Conservation (phyloP, 2,329 filamentous ascomycete species). For the Biscogniauxia sp. region DNA sequence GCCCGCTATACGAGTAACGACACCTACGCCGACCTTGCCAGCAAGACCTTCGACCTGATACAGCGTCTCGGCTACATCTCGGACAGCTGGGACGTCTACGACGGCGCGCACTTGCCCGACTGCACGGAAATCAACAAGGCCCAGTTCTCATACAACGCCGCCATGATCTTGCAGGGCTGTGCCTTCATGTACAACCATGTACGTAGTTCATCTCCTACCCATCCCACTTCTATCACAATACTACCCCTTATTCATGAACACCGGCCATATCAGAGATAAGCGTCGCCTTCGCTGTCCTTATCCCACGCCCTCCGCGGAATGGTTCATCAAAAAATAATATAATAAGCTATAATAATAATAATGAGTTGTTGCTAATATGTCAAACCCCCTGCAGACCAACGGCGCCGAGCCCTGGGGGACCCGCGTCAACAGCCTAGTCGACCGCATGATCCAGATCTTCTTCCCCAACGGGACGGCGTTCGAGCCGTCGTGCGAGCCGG, state of each 20-base stretch:
- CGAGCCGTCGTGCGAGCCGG: slow-evolving; percentile 66
- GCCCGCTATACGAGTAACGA: slow-evolving; percentile 67
- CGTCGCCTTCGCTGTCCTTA: not conserved
- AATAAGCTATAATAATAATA: too few relatives aligned
- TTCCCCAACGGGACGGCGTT: slow-evolving; percentile 59
- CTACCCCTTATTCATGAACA: not conserved
- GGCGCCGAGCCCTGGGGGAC: slow-evolving; percentile 53
- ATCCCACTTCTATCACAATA: not conserved
- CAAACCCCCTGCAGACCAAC: slow-evolving; percentile 43
- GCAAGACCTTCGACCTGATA: slow-evolving; percentile 63
- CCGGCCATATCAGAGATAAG: not conserved
- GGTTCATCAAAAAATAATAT: not conserved
- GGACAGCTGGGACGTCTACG: slow-evolving; percentile 60
- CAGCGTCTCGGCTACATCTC: slow-evolving; percentile 56
- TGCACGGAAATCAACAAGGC: slow-evolving; percentile 60
- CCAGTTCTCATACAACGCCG: slow-evolving; percentile 68
- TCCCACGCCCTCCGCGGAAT: not conserved
- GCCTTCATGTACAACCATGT: slow-evolving; percentile 68
- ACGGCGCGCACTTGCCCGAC: slow-evolving; percentile 59
- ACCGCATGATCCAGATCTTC: slow-evolving; percentile 48
- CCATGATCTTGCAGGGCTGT: slow-evolving; percentile 58
- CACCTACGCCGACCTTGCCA: slow-evolving; percentile 63
- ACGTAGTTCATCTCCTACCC: slow-evolving; percentile 22
- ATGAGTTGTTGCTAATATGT: slow-evolving; percentile 15
- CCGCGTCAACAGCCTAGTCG: slow-evolving; percentile 54